Base-by-base conservation (phyloP, 2,329 filamentous ascomycete genomes). In the Phialophora verrucosa region DNA sequence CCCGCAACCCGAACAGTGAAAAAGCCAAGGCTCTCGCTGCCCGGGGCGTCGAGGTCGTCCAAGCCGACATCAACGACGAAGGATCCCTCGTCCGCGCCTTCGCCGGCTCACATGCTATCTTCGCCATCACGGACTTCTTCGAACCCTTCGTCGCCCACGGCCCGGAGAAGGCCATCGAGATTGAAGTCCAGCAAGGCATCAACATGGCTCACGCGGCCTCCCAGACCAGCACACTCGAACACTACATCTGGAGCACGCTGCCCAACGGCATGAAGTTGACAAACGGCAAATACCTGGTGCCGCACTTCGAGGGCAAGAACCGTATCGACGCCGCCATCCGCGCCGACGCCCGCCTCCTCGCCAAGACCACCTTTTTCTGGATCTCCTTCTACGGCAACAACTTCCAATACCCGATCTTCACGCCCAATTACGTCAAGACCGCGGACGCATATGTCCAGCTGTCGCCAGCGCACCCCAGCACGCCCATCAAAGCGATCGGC, bases 171-270 rank as follows among this genome's bases (percentile, higher is more conserved):
- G 74, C 79, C 0, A 76, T 78, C 14, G 73, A 77, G 0, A 73
- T 77, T 23, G 82, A 83, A 72, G 71, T 73, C 17, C 61, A 65
- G 11, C 79, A 81, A 49, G 81, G 77, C 5, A 78, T 76, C 69
- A 82, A 80, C 49, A 65, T 83, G 4, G 81, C 80, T 3, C 75
- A 75, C 4, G 81, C 81, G 2, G 82, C 81, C 0, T 74, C 77
- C 0, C 65, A 71, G 7, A 79, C 74, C 0, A 14, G 70, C 0
- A 77, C 78, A 0, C 75, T 84, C 0, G 73, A 80, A 62, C 80
- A 83, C 66, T 83, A 78, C 69, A 75, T 83, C 62, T 83, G 80
- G 80, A 81, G 78, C 7, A 83, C 81, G 0, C 74, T 81, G 4
- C 81, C 81, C 1, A 76, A 77, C 42, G 71, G 75, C 4, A 71